Evolutionary conservation across 2,329 filamentous ascomycete species (phyloP).

Genomic region (Plectosphaerella sp.): DNA sequence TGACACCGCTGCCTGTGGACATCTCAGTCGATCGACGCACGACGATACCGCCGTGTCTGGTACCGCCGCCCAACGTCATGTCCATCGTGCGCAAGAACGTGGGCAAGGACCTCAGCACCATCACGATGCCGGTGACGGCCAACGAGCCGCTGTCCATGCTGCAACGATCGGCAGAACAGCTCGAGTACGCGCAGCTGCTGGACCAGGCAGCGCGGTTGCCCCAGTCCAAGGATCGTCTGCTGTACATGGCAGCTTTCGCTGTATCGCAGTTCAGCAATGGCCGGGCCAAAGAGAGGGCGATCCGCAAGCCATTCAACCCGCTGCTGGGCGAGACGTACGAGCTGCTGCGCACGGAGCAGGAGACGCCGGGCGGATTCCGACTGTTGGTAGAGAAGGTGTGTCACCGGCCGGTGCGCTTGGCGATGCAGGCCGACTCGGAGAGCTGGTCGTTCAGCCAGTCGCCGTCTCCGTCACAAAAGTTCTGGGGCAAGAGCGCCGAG

Average conservation of each 20-base stretch:
- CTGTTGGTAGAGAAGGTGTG: conserved; percentile 94
- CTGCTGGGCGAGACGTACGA: conserved; percentile 96
- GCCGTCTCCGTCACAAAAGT: conserved; percentile 88
- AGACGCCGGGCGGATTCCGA: conserved; percentile 69
- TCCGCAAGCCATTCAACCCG: conserved; percentile 96
- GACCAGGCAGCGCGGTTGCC: conserved; percentile 66
- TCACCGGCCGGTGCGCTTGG: conserved; percentile 87
- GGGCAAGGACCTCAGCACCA: conserved; percentile 92
- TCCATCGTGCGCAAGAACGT: conserved; percentile 96
- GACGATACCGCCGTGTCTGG: conserved; percentile 68
- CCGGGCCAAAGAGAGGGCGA: conserved; percentile 82
- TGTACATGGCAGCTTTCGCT: conserved; percentile 87
- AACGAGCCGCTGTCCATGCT: conserved; percentile 89
- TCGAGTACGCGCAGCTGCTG: conserved; percentile 85
- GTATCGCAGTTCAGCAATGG: conserved; percentile 78
- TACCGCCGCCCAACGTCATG: conserved; percentile 84
- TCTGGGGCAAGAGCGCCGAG: conserved; percentile 97
- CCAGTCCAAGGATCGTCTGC: conserved; percentile 62
- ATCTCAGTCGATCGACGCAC: conserved; percentile 61
- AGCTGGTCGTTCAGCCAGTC: conserved; percentile 86
- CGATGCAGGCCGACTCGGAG: conserved; percentile 84
- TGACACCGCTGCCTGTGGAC: conserved; percentile 72
- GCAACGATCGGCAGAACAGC: conserved; percentile 82
- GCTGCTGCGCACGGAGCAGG: conserved; percentile 77
- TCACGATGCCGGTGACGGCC: conserved; percentile 94